These are phyloP conservation scores for Epichloe hybrida DNA, from an alignment of 2,329 filamentous ascomycete species.

Conservation along the genomic window DNA sequence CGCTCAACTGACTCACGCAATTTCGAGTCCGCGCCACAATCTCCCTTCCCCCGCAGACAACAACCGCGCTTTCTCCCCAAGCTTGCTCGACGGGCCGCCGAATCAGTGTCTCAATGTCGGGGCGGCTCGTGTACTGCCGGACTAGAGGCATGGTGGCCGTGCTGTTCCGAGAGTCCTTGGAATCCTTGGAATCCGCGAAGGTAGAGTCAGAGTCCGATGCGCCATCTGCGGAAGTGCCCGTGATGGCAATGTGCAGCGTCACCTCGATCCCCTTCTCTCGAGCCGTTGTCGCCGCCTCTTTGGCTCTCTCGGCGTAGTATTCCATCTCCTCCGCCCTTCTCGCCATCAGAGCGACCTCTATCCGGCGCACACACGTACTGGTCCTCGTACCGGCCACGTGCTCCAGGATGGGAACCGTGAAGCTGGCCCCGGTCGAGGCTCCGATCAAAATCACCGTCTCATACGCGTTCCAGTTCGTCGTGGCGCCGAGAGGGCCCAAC, in stretches of 20 bases:
- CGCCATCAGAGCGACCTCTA: constrained; percentile 40
- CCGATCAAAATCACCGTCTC: constrained; percentile 47
- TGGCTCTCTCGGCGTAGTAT: constrained; percentile 39
- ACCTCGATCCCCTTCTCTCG: constrained; percentile 33
- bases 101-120: constrained; percentile 38
- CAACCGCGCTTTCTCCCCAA: constrained; percentile 45
- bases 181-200: too few relatives aligned
- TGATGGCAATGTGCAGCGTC: constrained; percentile 40
- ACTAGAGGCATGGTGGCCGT: constrained; percentile 18
- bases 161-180: not conserved
- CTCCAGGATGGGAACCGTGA: constrained; percentile 45
- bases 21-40: constrained; percentile 41
- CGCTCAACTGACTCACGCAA: constrained; percentile 39
- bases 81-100: constrained; percentile 41
- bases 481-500: constrained; percentile 41
- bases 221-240: constrained; percentile 15
- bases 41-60: constrained; percentile 45
- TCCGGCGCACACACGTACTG: constrained; percentile 34
- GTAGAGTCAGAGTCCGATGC: not conserved
- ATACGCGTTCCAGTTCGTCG: constrained; percentile 42
- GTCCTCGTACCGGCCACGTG: constrained; percentile 29
- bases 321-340: constrained; percentile 38
- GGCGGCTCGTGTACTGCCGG: constrained; percentile 31
- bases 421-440: constrained; percentile 50
- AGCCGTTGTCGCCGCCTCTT: constrained; percentile 27